These are phyloP conservation scores for Colletotrichum theobromicola DNA, from an alignment of 2,329 filamentous ascomycete species.

Conservation along the genomic window DNA sequence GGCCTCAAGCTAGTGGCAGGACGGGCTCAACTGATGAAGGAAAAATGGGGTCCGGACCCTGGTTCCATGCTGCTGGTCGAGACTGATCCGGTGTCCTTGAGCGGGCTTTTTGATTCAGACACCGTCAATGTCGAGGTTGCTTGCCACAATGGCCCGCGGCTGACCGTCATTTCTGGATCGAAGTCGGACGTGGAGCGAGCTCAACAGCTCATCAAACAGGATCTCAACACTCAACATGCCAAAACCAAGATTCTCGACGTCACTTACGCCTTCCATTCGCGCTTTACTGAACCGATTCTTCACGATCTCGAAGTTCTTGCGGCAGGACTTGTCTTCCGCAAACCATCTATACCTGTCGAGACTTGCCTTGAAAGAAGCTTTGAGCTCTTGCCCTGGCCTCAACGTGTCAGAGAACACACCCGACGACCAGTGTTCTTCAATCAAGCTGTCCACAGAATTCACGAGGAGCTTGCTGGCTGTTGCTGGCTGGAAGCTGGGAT, in stretches of 20 bases:
- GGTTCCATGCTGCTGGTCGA: constrained; percentile 46
- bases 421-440: constrained; percentile 48
- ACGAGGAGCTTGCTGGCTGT: constrained; percentile 26
- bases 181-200: constrained; percentile 32
- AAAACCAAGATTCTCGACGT: constrained; percentile 44
- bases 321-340: background rate
- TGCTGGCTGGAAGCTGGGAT: constrained; percentile 49
- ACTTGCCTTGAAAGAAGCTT: background rate
- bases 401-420: constrained; percentile 39
- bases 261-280: constrained; percentile 53
- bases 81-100: constrained; percentile 26
- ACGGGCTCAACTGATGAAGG: constrained; percentile 33
- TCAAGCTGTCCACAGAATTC: constrained; percentile 45
- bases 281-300: constrained; percentile 40
- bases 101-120: constrained; percentile 8
- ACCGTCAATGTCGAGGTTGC: constrained; percentile 39
- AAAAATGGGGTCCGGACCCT: constrained; percentile 37
- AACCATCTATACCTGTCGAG: background rate
- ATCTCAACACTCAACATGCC: background rate
- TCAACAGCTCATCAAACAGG: background rate
- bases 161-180: constrained; percentile 45
- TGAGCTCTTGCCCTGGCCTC: background rate
- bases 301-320: constrained; percentile 29
- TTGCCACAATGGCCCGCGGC: constrained; percentile 50
- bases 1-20: constrained; percentile 31